Percentiles rank a stretch among this genome's conserved stretches.
Evolutionary conservation across 1,284 basidiomycete genomes (phyloP).

Genomic region (Thecaphora frezii): DNA sequence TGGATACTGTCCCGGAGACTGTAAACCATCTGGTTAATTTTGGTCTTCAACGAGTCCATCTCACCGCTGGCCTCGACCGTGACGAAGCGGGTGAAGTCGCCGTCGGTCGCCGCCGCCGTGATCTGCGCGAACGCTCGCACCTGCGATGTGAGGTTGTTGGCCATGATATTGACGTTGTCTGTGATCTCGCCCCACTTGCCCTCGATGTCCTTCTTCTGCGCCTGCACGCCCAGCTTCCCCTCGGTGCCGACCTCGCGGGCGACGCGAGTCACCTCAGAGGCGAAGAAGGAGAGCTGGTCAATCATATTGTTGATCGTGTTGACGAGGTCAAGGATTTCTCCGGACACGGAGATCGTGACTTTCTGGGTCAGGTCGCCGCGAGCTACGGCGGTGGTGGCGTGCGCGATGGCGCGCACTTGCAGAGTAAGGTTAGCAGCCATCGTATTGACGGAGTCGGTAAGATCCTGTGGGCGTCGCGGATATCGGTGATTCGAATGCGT

Average conservation of each 20-base stretch:
- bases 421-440: slow-evolving; percentile 73
- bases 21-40: slow-evolving; percentile 99
- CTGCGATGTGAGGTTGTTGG: slow-evolving; percentile 91
- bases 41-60: slow-evolving; percentile 99
- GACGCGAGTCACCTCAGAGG: slow-evolving; percentile 91
- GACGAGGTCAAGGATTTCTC: slow-evolving; percentile 88
- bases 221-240: slow-evolving; percentile 94
- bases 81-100: slow-evolving; percentile 98
- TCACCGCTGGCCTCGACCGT: slow-evolving; percentile 97
- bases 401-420: slow-evolving; percentile 91
- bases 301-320: slow-evolving; percentile 67
- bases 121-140: slow-evolving; percentile 99
- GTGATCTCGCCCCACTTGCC: slow-evolving; percentile 99
- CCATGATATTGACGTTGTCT: slow-evolving; percentile 65
- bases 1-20: slow-evolving; percentile 95
- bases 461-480: no score
- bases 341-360: slow-evolving; percentile 85
- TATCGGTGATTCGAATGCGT: background rate
- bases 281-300: slow-evolving; percentile 77
- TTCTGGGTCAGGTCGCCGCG: slow-evolving; percentile 91
- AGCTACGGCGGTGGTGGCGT: slow-evolving; percentile 93
- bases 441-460: slow-evolving; percentile 76
- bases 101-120: slow-evolving; percentile 96
- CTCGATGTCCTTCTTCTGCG: slow-evolving; percentile 93
- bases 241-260: slow-evolving; percentile 93